Percentiles rank a stretch among this genome's conserved stretches.
These are phyloP conservation scores for Tuber umbilicatum DNA, from an alignment of 495 filamentous ascomycete genomes.

Conservation along the genomic window DNA sequence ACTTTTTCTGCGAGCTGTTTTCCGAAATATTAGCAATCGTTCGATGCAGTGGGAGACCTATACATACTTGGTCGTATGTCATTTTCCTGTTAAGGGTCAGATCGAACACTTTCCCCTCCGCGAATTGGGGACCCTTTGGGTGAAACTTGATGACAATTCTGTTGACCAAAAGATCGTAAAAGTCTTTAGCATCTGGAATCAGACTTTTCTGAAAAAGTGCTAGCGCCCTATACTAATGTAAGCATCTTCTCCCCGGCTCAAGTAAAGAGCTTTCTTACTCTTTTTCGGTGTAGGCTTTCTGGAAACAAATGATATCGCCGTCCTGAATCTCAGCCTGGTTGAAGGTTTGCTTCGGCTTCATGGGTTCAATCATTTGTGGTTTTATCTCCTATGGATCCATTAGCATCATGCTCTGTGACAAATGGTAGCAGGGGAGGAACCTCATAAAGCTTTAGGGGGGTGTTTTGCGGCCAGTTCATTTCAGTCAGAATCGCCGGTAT, in stretches of 20 bases:
- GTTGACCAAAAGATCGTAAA: slow-evolving; percentile 87
- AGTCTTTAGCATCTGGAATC: slow-evolving; percentile 64
- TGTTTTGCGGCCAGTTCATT: slow-evolving; percentile 73
- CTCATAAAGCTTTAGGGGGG: slow-evolving; percentile 61
- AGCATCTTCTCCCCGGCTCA: slow-evolving; percentile 9
- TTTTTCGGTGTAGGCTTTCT: slow-evolving; percentile 58
- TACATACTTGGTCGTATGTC: slow-evolving; percentile 65
- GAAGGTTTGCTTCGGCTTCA: slow-evolving; percentile 84
- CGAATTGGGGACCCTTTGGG: slow-evolving; percentile 51
- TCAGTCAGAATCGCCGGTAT: slow-evolving; percentile 67
- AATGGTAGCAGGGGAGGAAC: slow-evolving; percentile 39
- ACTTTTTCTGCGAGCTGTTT: slow-evolving; percentile 66
- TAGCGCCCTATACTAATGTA: slow-evolving; percentile 16
- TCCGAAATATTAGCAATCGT: not conserved
- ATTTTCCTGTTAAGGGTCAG: slow-evolving; percentile 77
- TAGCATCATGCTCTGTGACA: slow-evolving; percentile 19
- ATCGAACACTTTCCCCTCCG: slow-evolving; percentile 56
- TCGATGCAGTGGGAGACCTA: not conserved
- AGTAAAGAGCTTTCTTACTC: slow-evolving; percentile 45
- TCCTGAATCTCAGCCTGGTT: slow-evolving; percentile 91
- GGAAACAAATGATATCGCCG: slow-evolving; percentile 95
- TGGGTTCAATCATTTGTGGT: slow-evolving; percentile 87
- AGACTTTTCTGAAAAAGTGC: slow-evolving; percentile 40
- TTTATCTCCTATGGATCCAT: slow-evolving; percentile 69
- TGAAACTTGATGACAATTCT: slow-evolving; percentile 65